Base-by-base conservation (phyloP, 805 yeast genomes). In the Starmera dryadoides region DNA sequence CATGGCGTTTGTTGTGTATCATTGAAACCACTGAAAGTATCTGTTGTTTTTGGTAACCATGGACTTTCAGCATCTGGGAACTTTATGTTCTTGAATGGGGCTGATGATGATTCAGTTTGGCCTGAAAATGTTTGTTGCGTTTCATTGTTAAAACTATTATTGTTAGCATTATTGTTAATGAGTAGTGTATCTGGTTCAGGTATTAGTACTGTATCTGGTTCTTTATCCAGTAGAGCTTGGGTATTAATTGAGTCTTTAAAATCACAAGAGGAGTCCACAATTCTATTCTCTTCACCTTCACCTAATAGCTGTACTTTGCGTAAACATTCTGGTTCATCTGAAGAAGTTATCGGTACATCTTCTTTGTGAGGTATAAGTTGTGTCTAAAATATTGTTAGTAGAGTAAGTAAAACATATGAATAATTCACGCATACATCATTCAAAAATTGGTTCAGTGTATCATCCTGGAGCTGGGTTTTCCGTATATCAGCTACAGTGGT, bases 21-120 rank as follows among this genome's bases (percentile, higher is more conserved):
- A 23, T 33, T 19, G 17, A 28, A 16, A 15, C 30, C n/a, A 15
- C 53, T 58, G 43, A 64, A 64, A 16, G 69, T 68, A 41, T 64
- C 54, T 6, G 23, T 21, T 21, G 23, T 21, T 21, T 9, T 20
- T 46, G 46, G 4, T 11, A 59, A 12, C 47, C 47, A 43, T 4
- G 49, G 49, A 14, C 47, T 45, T 9, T 43, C 38, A 30, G 15
- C 28, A 22, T 37, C 41, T 23, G 33, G 31, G 11, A 46, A 26
- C 26, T 40, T 37, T 12, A 47, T 12, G 2, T 41, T 33, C 15
- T 43, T 48, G 35, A 47, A 44, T 1, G 62, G 57, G 2, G 58
- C 30, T 6, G 43, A 41, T 4, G 47, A 41, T 21, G 23, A 21
- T 21, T 21, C 8, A 9, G 23, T 6, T 21, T 21, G 6, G 6